A percentile compares a stretch with the other conserved stretches of the same genome.
Evolutionary conservation across 2,329 filamentous ascomycete genomes (phyloP).

Genomic region (Zasmidium angulare): DNA sequence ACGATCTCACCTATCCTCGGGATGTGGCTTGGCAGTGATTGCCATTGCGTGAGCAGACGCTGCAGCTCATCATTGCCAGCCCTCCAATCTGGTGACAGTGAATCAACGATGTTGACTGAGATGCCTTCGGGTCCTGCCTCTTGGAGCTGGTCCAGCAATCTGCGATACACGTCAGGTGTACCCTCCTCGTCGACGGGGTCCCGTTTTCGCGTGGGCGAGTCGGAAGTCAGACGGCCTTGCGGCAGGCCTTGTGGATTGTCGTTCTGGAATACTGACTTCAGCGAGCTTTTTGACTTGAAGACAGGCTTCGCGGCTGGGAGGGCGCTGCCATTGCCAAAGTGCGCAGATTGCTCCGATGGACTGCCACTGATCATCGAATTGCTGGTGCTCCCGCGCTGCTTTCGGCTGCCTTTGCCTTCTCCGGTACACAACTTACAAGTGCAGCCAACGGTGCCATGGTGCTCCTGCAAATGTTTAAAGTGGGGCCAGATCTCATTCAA

Average conservation of each 20-base stretch:
- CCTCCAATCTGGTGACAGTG: slow-evolving; percentile 57
- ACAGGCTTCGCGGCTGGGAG: background rate
- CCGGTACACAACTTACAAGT: slow-evolving; percentile 50
- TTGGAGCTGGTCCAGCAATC: slow-evolving; percentile 50
- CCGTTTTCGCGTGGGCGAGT: slow-evolving; percentile 12
- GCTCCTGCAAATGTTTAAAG: slow-evolving; percentile 57
- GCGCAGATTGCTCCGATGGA: slow-evolving; percentile 12
- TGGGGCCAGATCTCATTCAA: slow-evolving; percentile 57
- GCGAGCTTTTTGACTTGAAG: background rate
- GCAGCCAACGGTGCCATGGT: slow-evolving; percentile 44
- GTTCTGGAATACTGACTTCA: background rate
- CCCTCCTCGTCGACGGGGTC: slow-evolving; percentile 51
- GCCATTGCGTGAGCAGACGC: slow-evolving; percentile 43
- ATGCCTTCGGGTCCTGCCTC: slow-evolving; percentile 34
- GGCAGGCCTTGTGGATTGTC: slow-evolving; percentile 7
- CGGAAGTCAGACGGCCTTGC: slow-evolving; percentile 12
- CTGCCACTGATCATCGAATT: slow-evolving; percentile 17
- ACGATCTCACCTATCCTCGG: slow-evolving; percentile 60
- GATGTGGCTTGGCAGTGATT: slow-evolving; percentile 49
- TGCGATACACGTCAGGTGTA: slow-evolving; percentile 54
- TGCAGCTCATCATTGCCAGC: slow-evolving; percentile 48
- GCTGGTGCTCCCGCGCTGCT: slow-evolving; percentile 1
- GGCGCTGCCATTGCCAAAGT: slow-evolving; percentile 1
- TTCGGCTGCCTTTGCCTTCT: slow-evolving; percentile 13
- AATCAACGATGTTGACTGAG: slow-evolving; percentile 50